Percentiles rank a stretch among this genome's conserved stretches.
phyloP scores from a whole-genome alignment of 306 rosid species.

The Quercus aquifolioides region DNA sequence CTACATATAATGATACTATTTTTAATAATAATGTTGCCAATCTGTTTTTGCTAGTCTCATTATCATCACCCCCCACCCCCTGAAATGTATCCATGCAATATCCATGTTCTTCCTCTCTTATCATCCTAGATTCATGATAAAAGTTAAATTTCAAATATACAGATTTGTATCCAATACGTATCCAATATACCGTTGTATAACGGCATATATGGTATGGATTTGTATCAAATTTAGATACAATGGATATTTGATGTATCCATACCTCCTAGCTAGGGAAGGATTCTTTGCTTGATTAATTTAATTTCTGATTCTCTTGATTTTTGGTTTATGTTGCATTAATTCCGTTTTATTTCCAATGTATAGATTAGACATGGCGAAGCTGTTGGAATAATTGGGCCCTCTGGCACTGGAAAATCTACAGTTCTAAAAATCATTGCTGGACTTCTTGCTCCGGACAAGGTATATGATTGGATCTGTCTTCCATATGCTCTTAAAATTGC shows the following conservation, averaged over 20 bases:
- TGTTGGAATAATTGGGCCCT: conserved; percentile 98
- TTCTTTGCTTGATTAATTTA: not conserved
- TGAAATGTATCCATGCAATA: no score
- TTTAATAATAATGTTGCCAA: no score
- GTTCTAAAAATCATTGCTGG: conserved; percentile 90
- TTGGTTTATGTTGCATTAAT: conserved; percentile 9
- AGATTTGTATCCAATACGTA: not conserved
- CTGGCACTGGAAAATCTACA: conserved; percentile 98
- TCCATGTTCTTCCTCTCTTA: no score
- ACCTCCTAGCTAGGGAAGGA: not conserved
- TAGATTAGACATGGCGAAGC: conserved; percentile 98
- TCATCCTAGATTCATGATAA: not conserved
- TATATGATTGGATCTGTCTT: conserved; percentile 12
- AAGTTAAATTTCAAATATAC: not conserved
- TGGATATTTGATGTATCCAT: not conserved
- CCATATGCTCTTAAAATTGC: not conserved
- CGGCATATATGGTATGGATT: not conserved
- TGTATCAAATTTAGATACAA: not conserved
- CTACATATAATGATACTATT: no score
- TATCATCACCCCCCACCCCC: no score
- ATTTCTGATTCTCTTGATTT: not conserved
- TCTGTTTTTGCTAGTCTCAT: no score
- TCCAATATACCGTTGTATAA: not conserved
- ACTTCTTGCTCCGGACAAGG: conserved; percentile 91
- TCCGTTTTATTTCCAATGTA: conserved; percentile 11